Evolutionary conservation across 345 rosid genomes (phyloP), one percentile per base, ranked within the genome.

Genomic region (Streptanthus diversifolius): DNA sequence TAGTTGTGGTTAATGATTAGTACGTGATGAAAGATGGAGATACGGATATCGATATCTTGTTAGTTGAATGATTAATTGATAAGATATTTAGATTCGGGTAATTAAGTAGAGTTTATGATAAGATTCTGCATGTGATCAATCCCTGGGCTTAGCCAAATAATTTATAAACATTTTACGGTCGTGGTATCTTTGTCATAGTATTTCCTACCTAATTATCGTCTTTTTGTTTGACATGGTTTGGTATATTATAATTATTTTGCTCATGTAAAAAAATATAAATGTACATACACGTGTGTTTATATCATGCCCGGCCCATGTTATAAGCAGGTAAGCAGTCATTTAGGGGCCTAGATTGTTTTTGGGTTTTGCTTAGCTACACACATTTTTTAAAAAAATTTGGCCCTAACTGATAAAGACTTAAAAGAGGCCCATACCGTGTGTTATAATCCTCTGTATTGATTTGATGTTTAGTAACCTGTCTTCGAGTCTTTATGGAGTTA

Each of bases 41-140:
- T 75, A 61, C 51, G 51, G 24, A 33, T 58, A 74, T 75, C 74
- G 12, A 51, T 22, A 68, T 68, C 58, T 68, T 61, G 79, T 62
- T 75, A 75, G 74, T 43, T 75, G 59, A 32, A 36, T 67, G 54
- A 55, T 61, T 61, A 68, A 53, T 60, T 68, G 29, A 75, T 41
- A 51, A 61, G 70, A 75, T 75, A 61, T 53, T 41, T 22, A 68
- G 74, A 75, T 75, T 68, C 43, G 41, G 74, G 27, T 75, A 14
- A 51, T 68, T 60, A 54, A 61, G 25, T 41, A 75, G 18, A 48
- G 37, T 32, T 41, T 61, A 33, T 68, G 79, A 68, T 68, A 43
- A 68, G 74, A 68, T 68, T 68, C 8, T 61, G 59, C 79, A 62
- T 75, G 79, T 75, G 74, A 61, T 27, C 15, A 41, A 68, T 60